A percentile compares a stretch with the other conserved stretches of the same genome.
These are phyloP conservation scores for Epichloe aotearoae DNA, from an alignment of 2,329 filamentous ascomycete genomes.

Conservation along the genomic window DNA sequence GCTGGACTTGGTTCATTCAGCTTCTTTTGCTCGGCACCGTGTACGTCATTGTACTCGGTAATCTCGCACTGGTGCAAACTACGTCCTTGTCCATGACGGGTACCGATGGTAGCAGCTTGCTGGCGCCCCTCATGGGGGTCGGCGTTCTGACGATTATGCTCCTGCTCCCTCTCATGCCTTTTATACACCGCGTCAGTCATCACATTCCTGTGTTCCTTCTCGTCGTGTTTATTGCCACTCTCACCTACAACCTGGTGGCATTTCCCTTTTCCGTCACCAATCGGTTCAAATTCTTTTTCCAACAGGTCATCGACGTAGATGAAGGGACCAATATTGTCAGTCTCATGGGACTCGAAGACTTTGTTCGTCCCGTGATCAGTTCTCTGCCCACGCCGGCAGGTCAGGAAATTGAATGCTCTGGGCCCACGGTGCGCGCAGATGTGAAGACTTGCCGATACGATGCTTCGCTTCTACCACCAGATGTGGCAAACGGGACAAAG, in stretches of 20 bases:
- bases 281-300: conserved; percentile 77
- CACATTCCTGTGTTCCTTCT: conserved; percentile 71
- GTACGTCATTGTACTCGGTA: conserved; percentile 61
- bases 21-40: conserved; percentile 70
- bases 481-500: conserved; percentile 39
- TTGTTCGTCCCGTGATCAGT: conserved; percentile 51
- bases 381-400: conserved; percentile 59
- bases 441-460: conserved; percentile 58
- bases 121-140: conserved; percentile 60
- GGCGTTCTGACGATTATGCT: conserved; percentile 57
- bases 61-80: conserved; percentile 60
- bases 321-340: conserved; percentile 56
- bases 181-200: conserved; percentile 74
- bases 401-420: conserved; percentile 41
- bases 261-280: conserved; percentile 72
- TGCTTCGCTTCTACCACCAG: conserved; percentile 45
- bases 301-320: conserved; percentile 68
- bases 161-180: conserved; percentile 65
- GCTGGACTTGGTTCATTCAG: conserved; percentile 80
- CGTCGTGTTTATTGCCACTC: conserved; percentile 56
- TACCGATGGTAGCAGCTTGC: conserved; percentile 62
- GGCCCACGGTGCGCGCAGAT: conserved; percentile 21
- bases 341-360: conserved; percentile 55
- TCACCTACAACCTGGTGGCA: conserved; percentile 73
- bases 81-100: conserved; percentile 68